phyloP scores from a whole-genome alignment of 352 stramenopile genomes.

The Phytopythium aichiense region DNA sequence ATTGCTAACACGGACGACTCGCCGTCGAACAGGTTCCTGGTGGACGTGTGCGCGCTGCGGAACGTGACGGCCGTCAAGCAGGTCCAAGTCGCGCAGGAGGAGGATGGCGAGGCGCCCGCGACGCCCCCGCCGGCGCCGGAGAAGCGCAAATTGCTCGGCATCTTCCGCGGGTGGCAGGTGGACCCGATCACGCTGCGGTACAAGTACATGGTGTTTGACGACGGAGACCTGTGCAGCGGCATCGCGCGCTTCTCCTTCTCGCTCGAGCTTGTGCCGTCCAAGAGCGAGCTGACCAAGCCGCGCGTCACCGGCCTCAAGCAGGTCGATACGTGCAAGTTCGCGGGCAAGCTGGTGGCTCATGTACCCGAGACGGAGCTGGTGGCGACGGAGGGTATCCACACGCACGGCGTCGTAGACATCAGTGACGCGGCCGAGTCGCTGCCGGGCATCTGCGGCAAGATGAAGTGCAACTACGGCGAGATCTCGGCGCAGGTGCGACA shows the following conservation, averaged over 20 bases:
- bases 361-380: conserved; percentile 36
- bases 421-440: conserved; percentile 46
- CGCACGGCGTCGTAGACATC: conserved; percentile 63
- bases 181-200: conserved; percentile 74
- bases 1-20: too few relatives aligned
- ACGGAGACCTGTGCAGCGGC: conserved; percentile 60
- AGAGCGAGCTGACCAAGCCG: conserved; percentile 27
- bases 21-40: conserved; percentile 26
- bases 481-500: conserved; percentile 40
- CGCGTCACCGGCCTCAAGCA: conserved; percentile 55
- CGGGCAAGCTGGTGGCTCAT: conserved; percentile 40
- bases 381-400: conserved; percentile 53
- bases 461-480: conserved; percentile 64
- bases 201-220: conserved; percentile 78
- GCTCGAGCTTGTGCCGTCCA: conserved; percentile 52
- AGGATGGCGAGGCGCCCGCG: neutral
- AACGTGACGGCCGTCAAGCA: conserved; percentile 53
- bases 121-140: conserved; percentile 6
- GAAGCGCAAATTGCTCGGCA: conserved; percentile 49
- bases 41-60: conserved; percentile 57
- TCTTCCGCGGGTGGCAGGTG: conserved; percentile 76
- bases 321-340: conserved; percentile 52
- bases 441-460: conserved; percentile 59
- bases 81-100: neutral
- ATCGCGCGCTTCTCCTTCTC: conserved; percentile 36